Evolutionary conservation across 2,329 filamentous ascomycete species (phyloP).

Genomic region (Hypoxylon sp.): DNA sequence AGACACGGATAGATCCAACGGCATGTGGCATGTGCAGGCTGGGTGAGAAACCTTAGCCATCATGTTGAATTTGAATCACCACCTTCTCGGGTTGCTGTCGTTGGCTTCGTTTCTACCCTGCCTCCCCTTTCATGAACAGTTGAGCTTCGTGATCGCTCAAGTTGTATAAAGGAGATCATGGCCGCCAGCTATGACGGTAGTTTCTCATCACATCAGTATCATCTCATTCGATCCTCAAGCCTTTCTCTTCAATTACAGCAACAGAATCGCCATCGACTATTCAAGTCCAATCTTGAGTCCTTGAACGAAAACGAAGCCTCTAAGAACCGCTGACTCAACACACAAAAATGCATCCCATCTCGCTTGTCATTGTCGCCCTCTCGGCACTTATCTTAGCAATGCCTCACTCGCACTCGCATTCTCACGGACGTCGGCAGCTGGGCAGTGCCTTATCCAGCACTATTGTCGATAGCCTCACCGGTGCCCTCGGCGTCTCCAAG

Average conservation of each 20-base stretch:
- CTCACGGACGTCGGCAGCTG: not conserved
- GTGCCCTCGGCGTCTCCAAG: slow-evolving; percentile 23
- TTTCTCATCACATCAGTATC: slow-evolving; percentile 2
- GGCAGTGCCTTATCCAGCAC: slow-evolving; percentile 12
- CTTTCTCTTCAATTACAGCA: not conserved
- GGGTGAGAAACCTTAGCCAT: slow-evolving; percentile 37
- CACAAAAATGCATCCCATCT: slow-evolving; percentile 35
- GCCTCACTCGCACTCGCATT: slow-evolving; percentile 2
- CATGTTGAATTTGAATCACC: slow-evolving; percentile 27
- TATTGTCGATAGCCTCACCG: slow-evolving; percentile 21
- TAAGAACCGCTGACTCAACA: not conserved
- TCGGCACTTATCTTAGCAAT: slow-evolving; percentile 19
- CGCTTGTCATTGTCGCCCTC: slow-evolving; percentile 28
- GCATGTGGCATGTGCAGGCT: slow-evolving; percentile 23
- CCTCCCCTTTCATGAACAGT: slow-evolving; percentile 14
- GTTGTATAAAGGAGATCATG: slow-evolving; percentile 8
- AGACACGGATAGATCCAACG: slow-evolving; percentile 27
- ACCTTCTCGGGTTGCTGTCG: not conserved
- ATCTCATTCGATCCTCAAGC: not conserved
- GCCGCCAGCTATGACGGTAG: not conserved
- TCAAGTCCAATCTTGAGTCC: not conserved
- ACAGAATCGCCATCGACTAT: not conserved
- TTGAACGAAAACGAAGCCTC: not conserved
- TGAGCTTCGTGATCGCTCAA: not conserved
- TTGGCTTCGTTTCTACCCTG: slow-evolving; percentile 19